These are phyloP conservation scores for Tephrocybe sp. DNA, from an alignment of 768 basidiomycete species.

Conservation along the genomic window DNA sequence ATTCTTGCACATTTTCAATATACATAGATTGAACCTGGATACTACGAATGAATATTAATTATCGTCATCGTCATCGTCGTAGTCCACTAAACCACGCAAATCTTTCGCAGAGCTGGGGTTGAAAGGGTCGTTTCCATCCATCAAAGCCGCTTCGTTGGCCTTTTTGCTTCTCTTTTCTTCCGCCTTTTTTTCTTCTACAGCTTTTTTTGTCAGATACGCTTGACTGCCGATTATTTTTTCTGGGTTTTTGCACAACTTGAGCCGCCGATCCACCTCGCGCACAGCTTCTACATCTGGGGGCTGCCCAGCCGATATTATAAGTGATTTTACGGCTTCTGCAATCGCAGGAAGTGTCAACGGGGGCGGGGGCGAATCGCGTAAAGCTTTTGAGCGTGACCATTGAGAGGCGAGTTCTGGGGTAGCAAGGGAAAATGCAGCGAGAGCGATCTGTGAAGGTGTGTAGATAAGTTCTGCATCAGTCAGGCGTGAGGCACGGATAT, in stretches of 20 bases:
- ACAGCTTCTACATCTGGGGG: constrained; percentile 81
- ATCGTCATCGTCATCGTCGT: constrained; percentile 59
- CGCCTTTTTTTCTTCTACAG: constrained; percentile 67
- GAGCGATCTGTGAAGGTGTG: constrained; percentile 89
- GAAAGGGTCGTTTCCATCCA: constrained; percentile 67
- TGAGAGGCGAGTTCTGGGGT: constrained; percentile 54
- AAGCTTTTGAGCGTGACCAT: constrained; percentile 53
- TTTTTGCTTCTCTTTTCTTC: constrained; percentile 69
- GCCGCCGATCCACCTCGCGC: constrained; percentile 82
- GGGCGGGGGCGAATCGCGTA: constrained; percentile 15
- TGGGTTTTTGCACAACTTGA: constrained; percentile 91
- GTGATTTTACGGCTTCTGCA: constrained; percentile 49
- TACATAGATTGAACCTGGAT: neutral
- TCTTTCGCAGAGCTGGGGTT: constrained; percentile 48
- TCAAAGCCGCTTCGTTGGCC: constrained; percentile 43
- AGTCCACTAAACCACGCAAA: constrained; percentile 44
- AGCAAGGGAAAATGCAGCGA: constrained; percentile 71
- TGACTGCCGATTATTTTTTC: constrained; percentile 92
- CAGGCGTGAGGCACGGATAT: constrained; percentile 77
- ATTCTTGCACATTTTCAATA: too few species aligned
- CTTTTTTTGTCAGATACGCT: constrained; percentile 70
- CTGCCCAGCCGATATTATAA: constrained; percentile 54
- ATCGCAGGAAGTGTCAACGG: constrained; percentile 33
- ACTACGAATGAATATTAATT: constrained; percentile 6
- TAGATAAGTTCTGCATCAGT: constrained; percentile 92